Conservation (phyloP, 2,329 filamentous ascomycete species). For the Ophiocordyceps polyrhachis-furcata region DNA sequence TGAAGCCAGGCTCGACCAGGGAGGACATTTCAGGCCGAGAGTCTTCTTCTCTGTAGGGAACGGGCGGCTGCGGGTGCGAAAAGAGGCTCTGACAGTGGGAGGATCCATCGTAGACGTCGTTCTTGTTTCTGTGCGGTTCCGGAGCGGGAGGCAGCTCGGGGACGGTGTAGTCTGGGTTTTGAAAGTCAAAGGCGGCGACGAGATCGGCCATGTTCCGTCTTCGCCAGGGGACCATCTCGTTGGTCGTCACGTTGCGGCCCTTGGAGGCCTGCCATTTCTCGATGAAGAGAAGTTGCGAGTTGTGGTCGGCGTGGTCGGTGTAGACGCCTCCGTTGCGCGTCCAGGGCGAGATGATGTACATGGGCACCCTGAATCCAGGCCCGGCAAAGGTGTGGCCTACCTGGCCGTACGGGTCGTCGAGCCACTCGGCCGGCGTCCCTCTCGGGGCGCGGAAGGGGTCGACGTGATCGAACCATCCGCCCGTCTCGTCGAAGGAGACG, state of each 20-base stretch:
- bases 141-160: constrained; percentile 24
- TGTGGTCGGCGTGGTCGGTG: constrained; percentile 34
- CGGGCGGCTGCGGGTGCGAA: constrained; percentile 17
- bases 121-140: constrained; percentile 20
- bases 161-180: constrained; percentile 28
- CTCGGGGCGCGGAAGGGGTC: constrained; percentile 28
- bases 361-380: constrained; percentile 27
- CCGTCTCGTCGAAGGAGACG: constrained; percentile 27
- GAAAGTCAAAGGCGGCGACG: constrained; percentile 22
- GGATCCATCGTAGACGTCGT: constrained; percentile 25
- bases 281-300: constrained; percentile 33
- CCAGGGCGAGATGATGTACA: constrained; percentile 37
- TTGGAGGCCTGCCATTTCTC: constrained; percentile 25
- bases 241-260: constrained; percentile 18
- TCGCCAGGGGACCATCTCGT: constrained; percentile 13
- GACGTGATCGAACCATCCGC: constrained; percentile 36
- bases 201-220: constrained; percentile 16
- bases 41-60: constrained; percentile 23
- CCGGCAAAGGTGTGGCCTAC: constrained; percentile 18
- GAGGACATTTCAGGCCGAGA: constrained; percentile 18
- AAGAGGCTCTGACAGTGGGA: constrained; percentile 23
- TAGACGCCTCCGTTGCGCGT: constrained; percentile 33
- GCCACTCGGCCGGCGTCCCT: constrained; percentile 32
- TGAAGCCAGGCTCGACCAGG: constrained; percentile 33
- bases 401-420: constrained; percentile 20